Percentiles rank a stretch among this genome's conserved stretches.
Conservation (phyloP, 495 filamentous ascomycete genomes). For the Neurospora sp. region DNA sequence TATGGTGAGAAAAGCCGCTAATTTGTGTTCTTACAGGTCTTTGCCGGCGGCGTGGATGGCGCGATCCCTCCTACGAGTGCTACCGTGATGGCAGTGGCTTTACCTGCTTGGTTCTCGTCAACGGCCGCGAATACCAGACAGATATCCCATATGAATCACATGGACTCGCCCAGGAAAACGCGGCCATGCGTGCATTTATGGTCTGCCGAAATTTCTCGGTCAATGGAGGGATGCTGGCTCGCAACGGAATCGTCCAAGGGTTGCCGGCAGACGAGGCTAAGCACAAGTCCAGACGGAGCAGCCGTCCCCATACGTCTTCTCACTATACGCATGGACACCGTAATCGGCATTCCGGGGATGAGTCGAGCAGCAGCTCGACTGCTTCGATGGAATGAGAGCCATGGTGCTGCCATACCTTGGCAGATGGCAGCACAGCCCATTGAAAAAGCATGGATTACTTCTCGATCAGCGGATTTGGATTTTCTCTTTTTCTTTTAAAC, state of each 20-base stretch:
- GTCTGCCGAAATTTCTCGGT: constrained; percentile 98
- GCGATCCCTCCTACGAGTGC: constrained; percentile 81
- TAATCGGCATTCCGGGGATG: constrained; percentile 32
- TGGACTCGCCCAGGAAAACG: constrained; percentile 80
- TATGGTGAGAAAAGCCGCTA: constrained; percentile 19
- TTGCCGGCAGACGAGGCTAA: constrained; percentile 54
- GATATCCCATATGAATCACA: constrained; percentile 75
- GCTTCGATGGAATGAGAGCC: constrained; percentile 38
- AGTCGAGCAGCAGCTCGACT: constrained; percentile 51
- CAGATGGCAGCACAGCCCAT: neutral
- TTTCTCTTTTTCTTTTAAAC: constrained; percentile 29
- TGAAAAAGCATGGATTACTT: neutral
- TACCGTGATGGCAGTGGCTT: constrained; percentile 64
- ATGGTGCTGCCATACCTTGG: neutral
- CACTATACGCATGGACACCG: constrained; percentile 26
- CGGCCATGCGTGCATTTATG: constrained; percentile 93
- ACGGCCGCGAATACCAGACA: constrained; percentile 92
- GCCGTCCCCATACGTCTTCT: constrained; percentile 35
- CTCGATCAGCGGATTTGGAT: neutral
- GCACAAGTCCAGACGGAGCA: constrained; percentile 35
- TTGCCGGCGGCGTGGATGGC: constrained; percentile 92
- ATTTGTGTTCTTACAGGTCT: constrained; percentile 58
- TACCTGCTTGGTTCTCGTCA: constrained; percentile 87
- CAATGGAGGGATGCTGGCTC: constrained; percentile 87
- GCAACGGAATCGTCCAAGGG: constrained; percentile 77